These are phyloP conservation scores for Amphichorda felina DNA, from an alignment of 2,329 filamentous ascomycete species.

Conservation along the genomic window DNA sequence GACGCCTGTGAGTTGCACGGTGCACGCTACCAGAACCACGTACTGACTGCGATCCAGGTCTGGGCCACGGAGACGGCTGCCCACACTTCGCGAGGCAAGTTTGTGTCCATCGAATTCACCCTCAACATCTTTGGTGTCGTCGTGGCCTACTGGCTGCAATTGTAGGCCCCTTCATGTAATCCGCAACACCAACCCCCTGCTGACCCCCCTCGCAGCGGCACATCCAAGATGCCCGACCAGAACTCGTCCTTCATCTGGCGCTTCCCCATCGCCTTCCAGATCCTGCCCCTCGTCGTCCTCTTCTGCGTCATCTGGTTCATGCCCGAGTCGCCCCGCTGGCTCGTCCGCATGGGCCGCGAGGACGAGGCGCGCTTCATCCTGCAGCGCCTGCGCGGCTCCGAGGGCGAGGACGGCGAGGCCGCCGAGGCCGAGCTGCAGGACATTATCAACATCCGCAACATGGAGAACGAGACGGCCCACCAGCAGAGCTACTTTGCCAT, in stretches of 20 bases:
- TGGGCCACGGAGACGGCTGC: constrained; percentile 61
- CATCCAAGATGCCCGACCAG: constrained; percentile 48
- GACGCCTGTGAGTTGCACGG: constrained; percentile 36
- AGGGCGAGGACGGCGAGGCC: constrained; percentile 34
- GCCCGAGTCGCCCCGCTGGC: constrained; percentile 57
- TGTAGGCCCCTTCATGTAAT: constrained; percentile 13
- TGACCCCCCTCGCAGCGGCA: constrained; percentile 20
- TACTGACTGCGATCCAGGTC: constrained; percentile 13
- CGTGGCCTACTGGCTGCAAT: constrained; percentile 45
- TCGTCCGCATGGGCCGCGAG: constrained; percentile 53
- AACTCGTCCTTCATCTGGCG: constrained; percentile 50
- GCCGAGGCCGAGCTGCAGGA: constrained; percentile 57
- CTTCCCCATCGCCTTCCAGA: constrained; percentile 61
- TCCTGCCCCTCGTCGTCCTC: constrained; percentile 47
- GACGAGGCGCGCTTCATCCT: constrained; percentile 59
- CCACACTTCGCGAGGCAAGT: constrained; percentile 55
- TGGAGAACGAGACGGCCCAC: constrained; percentile 48
- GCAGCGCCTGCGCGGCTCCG: constrained; percentile 47
- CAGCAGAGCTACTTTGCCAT: constrained; percentile 51
- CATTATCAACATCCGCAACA: constrained; percentile 49
- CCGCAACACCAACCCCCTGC: background rate
- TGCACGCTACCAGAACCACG: background rate
- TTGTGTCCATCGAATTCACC: constrained; percentile 62
- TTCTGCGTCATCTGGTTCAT: constrained; percentile 50
- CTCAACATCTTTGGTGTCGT: constrained; percentile 62